Evolutionary conservation across 169 alveolate species (phyloP).

Genomic region (Plasmodium falciparum): DNA sequence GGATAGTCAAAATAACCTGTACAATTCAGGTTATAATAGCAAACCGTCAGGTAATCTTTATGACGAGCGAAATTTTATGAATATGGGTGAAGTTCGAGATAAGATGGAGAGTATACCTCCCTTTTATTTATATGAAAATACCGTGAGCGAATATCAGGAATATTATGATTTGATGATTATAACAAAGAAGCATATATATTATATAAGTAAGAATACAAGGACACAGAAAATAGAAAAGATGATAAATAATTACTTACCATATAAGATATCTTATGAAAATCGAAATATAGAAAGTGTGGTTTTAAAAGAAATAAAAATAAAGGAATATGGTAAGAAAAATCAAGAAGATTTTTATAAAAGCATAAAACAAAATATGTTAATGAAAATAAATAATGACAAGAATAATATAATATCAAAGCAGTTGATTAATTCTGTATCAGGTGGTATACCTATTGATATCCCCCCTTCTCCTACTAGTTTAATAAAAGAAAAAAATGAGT

Average conservation of each 20-base stretch:
- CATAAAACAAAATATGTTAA: neutral
- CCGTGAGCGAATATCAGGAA: conserved; percentile 70
- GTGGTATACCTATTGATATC: too few species aligned
- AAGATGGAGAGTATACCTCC: conserved; percentile 56
- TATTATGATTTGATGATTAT: conserved; percentile 51
- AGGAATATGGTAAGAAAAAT: neutral
- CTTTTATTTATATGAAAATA: conserved; percentile 62
- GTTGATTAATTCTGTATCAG: too few species aligned
- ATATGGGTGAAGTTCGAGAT: conserved; percentile 3
- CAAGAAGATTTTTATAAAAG: conserved; percentile 3
- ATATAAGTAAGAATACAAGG: conserved; percentile 54
- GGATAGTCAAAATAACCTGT: neutral
- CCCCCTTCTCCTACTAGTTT: neutral
- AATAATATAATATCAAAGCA: neutral
- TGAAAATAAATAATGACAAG: neutral
- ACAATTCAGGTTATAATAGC: too few species aligned
- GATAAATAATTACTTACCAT: conserved; percentile 43
- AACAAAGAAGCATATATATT: conserved; percentile 50
- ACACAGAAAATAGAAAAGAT: conserved; percentile 55
- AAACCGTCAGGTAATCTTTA: neutral
- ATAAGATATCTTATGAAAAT: conserved; percentile 23
- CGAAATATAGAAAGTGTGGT: conserved; percentile 36
- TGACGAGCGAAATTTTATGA: neutral
- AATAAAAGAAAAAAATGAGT: conserved; percentile 14
- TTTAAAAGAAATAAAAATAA: conserved; percentile 13